Evolutionary conservation across 306 rosid genomes (phyloP).

Genomic region (Cicer judaicum): DNA sequence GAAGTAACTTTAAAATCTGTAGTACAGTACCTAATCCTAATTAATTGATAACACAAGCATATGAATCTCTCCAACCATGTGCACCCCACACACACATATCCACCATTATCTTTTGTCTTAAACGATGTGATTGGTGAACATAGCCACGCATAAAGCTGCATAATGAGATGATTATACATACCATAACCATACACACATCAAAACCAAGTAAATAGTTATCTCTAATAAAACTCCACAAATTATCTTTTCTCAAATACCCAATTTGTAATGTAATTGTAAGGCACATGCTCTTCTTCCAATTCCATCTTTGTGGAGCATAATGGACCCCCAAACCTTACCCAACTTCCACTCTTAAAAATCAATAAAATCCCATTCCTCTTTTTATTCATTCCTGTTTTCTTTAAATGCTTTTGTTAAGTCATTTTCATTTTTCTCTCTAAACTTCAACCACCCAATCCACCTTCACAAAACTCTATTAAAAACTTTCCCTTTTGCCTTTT

Average conservation of each 20-base stretch:
- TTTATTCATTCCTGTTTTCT: slow-evolving; percentile 37
- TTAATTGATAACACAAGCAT: slow-evolving; percentile 7
- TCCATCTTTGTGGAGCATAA: slow-evolving; percentile 34
- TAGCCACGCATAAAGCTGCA: slow-evolving; percentile 40
- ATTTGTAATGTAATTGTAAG: slow-evolving; percentile 11
- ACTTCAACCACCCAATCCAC: slow-evolving; percentile 36
- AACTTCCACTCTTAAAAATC: slow-evolving; percentile 37
- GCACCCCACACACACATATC: slow-evolving; percentile 45
- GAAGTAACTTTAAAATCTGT: slow-evolving; percentile 4
- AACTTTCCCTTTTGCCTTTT: not conserved
- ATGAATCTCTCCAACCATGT: slow-evolving; percentile 40
- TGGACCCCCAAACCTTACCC: slow-evolving; percentile 44
- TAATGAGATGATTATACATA: slow-evolving; percentile 18
- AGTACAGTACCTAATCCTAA: slow-evolving; percentile 32
- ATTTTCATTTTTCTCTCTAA: slow-evolving; percentile 32
- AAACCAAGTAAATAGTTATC: not conserved
- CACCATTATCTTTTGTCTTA: slow-evolving; percentile 42
- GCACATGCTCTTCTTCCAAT: slow-evolving; percentile 44
- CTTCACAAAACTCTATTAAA: slow-evolving; percentile 19
- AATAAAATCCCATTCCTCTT: slow-evolving; percentile 43
- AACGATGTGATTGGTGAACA: slow-evolving; percentile 19
- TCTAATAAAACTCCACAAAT: not conserved
- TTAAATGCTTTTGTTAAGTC: slow-evolving; percentile 53
- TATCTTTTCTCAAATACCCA: slow-evolving; percentile 32
- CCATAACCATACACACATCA: not conserved